phyloP scores from a whole-genome alignment of 805 yeast species.

The Starmerella geochares region DNA sequence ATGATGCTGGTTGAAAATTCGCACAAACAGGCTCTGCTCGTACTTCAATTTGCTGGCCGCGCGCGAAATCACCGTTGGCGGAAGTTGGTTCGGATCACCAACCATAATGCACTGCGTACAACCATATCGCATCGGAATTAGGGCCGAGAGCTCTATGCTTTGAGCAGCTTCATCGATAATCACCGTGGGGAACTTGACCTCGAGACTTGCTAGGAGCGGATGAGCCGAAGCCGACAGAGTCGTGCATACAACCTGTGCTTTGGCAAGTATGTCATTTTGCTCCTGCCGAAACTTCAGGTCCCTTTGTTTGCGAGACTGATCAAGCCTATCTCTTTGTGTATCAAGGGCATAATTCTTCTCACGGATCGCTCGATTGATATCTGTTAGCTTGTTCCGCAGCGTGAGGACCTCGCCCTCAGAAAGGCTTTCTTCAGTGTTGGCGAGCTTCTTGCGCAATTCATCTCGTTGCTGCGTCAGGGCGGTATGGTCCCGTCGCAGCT shows the following conservation, averaged over 20 bases:
- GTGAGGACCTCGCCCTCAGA: constrained; percentile 26
- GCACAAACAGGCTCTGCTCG: constrained; percentile 85
- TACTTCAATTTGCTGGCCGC: constrained; percentile 70
- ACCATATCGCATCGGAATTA: constrained; percentile 87
- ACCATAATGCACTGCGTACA: constrained; percentile 88
- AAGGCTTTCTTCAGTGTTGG: constrained; percentile 15
- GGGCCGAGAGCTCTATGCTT: constrained; percentile 82
- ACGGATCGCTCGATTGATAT: constrained; percentile 50
- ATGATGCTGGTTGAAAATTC: constrained; percentile 68
- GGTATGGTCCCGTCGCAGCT: constrained; percentile 39
- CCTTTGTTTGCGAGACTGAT: constrained; percentile 57
- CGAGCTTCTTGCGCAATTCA: constrained; percentile 37
- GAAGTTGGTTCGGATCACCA: constrained; percentile 96
- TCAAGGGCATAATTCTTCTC: constrained; percentile 66
- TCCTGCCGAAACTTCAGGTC: constrained; percentile 68
- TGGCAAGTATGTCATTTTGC: constrained; percentile 60
- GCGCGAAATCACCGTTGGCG: constrained; percentile 90
- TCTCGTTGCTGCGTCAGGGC: constrained; percentile 48
- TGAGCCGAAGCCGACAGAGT: constrained; percentile 93
- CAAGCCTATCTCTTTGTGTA: constrained; percentile 62
- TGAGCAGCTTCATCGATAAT: constrained; percentile 97
- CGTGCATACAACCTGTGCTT: constrained; percentile 79
- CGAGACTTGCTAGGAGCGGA: constrained; percentile 63
- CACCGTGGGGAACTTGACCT: constrained; percentile 76
- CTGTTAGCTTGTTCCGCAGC: constrained; percentile 41